Conservation (phyloP, 1,139 yeast species). For the Yamadazyma mexicana region DNA sequence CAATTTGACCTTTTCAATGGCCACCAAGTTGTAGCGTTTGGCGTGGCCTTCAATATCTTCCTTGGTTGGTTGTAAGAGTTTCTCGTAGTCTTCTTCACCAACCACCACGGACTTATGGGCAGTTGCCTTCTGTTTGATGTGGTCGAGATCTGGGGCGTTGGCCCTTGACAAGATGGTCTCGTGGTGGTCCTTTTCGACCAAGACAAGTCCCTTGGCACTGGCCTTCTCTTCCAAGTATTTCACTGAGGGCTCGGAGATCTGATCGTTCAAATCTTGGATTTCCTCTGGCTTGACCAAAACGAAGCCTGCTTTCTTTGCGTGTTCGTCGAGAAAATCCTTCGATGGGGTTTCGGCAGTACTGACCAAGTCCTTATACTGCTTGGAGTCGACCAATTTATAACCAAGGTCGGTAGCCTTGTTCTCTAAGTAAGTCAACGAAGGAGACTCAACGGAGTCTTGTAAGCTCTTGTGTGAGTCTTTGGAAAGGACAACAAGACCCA, state of each 20-base stretch:
- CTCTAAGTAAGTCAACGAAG: constrained; percentile 24
- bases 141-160: constrained; percentile 15
- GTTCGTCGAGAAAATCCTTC: constrained; percentile 13
- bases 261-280: constrained; percentile 14
- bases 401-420: constrained; percentile 19
- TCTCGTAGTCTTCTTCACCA: constrained; percentile 18
- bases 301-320: constrained; percentile 14
- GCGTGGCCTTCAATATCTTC: constrained; percentile 12
- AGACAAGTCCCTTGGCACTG: constrained; percentile 4
- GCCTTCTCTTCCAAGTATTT: constrained; percentile 28
- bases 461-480: constrained; percentile 17
- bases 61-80: constrained; percentile 13
- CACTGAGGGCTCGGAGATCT: constrained; percentile 20
- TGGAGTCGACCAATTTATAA: constrained; percentile 19
- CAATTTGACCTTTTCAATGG: constrained; percentile 21
- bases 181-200: constrained; percentile 7
- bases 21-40: constrained; percentile 9
- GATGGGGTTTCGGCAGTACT: constrained; percentile 18
- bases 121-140: constrained; percentile 23
- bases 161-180: constrained; percentile 4
- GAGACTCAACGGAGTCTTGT: constrained; percentile 18
- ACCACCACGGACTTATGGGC: constrained; percentile 19
- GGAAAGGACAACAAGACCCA: constrained; percentile 19
- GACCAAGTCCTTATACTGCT: constrained; percentile 16
- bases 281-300: constrained; percentile 9